Evolutionary conservation across 106 monocot species (phyloP).

Genomic region (Platanthera guangdongensis): DNA sequence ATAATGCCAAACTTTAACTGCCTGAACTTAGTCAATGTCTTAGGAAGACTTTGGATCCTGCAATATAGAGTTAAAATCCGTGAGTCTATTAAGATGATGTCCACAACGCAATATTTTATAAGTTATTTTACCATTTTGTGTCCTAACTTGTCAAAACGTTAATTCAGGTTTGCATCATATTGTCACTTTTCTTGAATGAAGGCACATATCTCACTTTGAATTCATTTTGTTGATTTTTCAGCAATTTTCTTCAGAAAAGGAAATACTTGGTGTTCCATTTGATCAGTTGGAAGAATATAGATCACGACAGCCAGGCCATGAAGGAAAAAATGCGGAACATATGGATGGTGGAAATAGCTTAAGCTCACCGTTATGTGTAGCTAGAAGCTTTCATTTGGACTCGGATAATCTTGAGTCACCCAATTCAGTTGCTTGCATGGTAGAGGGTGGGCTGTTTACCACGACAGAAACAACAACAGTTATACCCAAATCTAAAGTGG

Average conservation of each 20-base stretch:
- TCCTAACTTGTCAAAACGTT: not conserved
- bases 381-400: not conserved
- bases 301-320: not conserved
- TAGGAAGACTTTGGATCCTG: not conserved
- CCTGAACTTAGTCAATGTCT: not conserved
- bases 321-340: not conserved
- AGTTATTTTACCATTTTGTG: not conserved
- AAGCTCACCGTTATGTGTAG: not conserved
- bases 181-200: not conserved
- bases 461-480: not conserved
- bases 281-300: constrained; percentile 1
- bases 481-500: not conserved
- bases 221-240: constrained; percentile 5
- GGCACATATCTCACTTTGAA: not conserved
- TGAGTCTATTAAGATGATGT: not conserved
- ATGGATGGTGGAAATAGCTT: not conserved
- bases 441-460: not conserved
- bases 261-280: constrained; percentile 2
- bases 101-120: not conserved
- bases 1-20: not conserved
- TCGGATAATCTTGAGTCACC: not conserved
- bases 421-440: not conserved
- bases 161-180: not conserved
- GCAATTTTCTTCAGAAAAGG: constrained; percentile 1
- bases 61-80: not conserved